Conservation (phyloP, 208 protist genomes). For the Leishmania tarentolae region DNA sequence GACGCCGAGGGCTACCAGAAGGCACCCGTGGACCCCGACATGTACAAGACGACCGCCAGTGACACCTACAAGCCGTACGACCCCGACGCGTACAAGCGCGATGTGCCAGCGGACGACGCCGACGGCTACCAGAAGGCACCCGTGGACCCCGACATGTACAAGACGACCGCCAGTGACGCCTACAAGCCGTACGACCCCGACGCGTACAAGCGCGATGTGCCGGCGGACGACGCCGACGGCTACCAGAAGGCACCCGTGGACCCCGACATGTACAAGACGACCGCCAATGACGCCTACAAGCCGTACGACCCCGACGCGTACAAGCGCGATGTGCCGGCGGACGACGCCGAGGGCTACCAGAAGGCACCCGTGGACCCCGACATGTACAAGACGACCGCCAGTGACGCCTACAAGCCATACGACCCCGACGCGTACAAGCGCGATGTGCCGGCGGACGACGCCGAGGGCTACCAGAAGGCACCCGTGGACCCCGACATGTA, state of each 20-base stretch:
- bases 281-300: conserved; percentile 11
- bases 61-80: conserved; percentile 44
- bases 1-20: neutral
- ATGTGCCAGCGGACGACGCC: neutral
- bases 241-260: conserved; percentile 24
- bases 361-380: neutral
- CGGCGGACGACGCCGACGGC: too few relatives aligned
- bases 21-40: conserved; percentile 11
- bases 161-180: conserved; percentile 16
- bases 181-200: conserved; percentile 5
- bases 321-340: conserved; percentile 4
- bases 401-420: conserved; percentile 42
- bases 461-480: conserved; percentile 10
- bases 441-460: neutral
- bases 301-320: conserved; percentile 25
- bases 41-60: conserved; percentile 58
- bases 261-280: conserved; percentile 35
- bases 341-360: neutral
- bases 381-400: conserved; percentile 62
- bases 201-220: neutral
- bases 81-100: conserved; percentile 38
- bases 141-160: conserved; percentile 33
- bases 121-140: conserved; percentile 15
- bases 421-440: conserved; percentile 38
- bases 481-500: conserved; percentile 32